A percentile compares a stretch with the other conserved stretches of the same genome.
Conservation (phyloP, 495 filamentous ascomycete genomes). For the Hypoxylon subgilvum region DNA sequence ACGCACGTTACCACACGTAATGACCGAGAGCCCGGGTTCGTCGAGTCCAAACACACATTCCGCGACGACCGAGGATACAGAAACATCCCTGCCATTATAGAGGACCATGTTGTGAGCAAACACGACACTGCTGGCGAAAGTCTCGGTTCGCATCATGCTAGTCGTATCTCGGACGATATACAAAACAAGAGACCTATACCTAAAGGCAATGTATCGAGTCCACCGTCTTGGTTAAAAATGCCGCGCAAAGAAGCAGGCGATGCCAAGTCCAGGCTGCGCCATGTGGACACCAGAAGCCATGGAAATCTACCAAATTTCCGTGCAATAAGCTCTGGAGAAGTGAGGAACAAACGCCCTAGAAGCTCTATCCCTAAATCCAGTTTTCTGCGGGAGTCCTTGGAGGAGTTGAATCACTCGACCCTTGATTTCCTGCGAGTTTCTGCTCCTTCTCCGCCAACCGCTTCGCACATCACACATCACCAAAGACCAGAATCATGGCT, state of each 20-base stretch:
- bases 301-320: background rate
- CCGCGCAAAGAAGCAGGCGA: conserved; percentile 40
- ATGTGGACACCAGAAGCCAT: conserved; percentile 8
- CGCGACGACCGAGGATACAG: background rate
- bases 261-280: conserved; percentile 26
- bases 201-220: conserved; percentile 42
- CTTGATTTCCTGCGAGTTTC: conserved; percentile 19
- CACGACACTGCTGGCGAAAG: background rate
- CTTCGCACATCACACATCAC: conserved; percentile 32
- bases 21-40: background rate
- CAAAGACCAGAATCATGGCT: conserved; percentile 27
- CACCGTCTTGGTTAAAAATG: conserved; percentile 44
- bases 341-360: background rate
- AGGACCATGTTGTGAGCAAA: background rate
- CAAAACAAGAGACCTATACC: conserved; percentile 14
- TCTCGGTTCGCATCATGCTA: background rate
- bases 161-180: background rate
- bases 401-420: background rate
- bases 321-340: background rate
- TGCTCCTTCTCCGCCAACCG: conserved; percentile 29
- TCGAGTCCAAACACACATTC: background rate
- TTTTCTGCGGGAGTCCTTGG: background rate
- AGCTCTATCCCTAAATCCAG: background rate
- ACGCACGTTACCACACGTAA: background rate
- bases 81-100: too few species aligned